phyloP scores from a whole-genome alignment of 2,329 filamentous ascomycete genomes.

The Xylariaceae sp. region DNA sequence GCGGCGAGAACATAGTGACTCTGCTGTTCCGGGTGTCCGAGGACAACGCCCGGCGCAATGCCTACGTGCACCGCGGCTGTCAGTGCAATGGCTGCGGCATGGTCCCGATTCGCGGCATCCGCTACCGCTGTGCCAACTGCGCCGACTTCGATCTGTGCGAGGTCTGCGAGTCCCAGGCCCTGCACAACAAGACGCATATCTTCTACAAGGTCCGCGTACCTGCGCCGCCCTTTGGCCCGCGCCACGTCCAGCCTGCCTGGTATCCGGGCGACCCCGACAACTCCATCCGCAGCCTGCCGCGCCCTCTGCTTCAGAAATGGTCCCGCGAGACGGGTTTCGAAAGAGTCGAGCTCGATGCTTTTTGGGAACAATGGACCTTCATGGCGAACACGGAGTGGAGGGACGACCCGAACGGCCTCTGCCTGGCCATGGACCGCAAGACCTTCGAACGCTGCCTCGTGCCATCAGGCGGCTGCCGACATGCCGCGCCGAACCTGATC shows the following conservation, averaged over 20 bases:
- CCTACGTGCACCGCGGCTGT: slow-evolving; percentile 87
- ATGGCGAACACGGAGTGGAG: slow-evolving; percentile 81
- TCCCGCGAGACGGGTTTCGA: slow-evolving; percentile 71
- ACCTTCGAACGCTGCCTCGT: slow-evolving; percentile 90
- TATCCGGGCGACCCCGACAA: slow-evolving; percentile 81
- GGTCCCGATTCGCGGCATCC: slow-evolving; percentile 81
- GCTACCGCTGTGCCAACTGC: slow-evolving; percentile 93
- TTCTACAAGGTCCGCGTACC: slow-evolving; percentile 96
- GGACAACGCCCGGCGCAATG: slow-evolving; percentile 79
- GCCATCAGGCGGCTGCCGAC: slow-evolving; percentile 70
- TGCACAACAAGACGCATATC: slow-evolving; percentile 83
- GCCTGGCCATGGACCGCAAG: slow-evolving; percentile 80
- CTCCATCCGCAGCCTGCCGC: slow-evolving; percentile 59
- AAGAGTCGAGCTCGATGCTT: slow-evolving; percentile 78
- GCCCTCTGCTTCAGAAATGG: slow-evolving; percentile 59
- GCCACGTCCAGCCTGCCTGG: slow-evolving; percentile 74
- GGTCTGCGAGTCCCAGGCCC: slow-evolving; percentile 71
- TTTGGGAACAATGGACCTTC: slow-evolving; percentile 96
- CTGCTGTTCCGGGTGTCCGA: slow-evolving; percentile 89
- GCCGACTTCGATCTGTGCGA: slow-evolving; percentile 95
- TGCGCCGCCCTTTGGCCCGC: slow-evolving; percentile 72
- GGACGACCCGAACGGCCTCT: slow-evolving; percentile 69
- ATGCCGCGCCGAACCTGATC: slow-evolving; percentile 77
- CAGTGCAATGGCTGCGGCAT: slow-evolving; percentile 85
- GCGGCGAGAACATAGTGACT: slow-evolving; percentile 74